Evolutionary conservation across 345 rosid species (phyloP).

Genomic region (Rhodamnia rubescens): DNA sequence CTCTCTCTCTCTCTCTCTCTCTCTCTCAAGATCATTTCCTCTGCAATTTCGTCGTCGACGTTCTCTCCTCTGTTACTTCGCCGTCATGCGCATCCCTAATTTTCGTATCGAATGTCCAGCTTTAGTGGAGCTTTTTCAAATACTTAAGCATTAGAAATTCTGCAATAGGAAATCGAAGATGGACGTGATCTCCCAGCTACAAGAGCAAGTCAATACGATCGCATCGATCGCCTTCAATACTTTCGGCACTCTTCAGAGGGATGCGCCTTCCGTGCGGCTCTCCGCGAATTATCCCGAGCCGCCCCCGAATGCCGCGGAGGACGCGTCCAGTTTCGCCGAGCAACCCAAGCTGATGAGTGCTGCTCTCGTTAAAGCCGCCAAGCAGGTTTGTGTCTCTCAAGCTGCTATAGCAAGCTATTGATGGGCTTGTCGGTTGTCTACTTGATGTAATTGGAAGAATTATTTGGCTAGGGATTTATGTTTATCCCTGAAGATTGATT

Average conservation of each 20-base stretch:
- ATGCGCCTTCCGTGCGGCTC: conserved; percentile 73
- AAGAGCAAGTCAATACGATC: conserved; percentile 73
- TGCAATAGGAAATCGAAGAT: conserved; percentile 10
- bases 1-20: neutral
- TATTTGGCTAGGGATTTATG: neutral
- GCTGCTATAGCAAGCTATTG: neutral
- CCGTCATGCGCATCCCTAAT: neutral
- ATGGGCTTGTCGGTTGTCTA: accelerated
- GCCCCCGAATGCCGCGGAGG: conserved; percentile 41
- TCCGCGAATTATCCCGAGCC: conserved; percentile 83
- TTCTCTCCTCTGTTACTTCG: neutral
- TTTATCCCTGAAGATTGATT: neutral
- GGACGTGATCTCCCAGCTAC: conserved; percentile 92
- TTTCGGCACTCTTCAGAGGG: conserved; percentile 73
- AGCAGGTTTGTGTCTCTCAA: conserved; percentile 37
- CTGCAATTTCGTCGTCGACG: neutral
- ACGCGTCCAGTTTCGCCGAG: conserved; percentile 38
- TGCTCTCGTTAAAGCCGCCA: conserved; percentile 82
- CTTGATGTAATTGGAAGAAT: neutral
- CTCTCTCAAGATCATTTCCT: neutral
- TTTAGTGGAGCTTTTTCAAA: neutral
- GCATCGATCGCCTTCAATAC: conserved; percentile 73
- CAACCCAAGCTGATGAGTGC: conserved; percentile 79
- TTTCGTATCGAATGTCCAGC: neutral
- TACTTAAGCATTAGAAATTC: neutral